Conservation (phyloP, 495 filamentous ascomycete genomes). For the Lophiostoma macrostomum region DNA sequence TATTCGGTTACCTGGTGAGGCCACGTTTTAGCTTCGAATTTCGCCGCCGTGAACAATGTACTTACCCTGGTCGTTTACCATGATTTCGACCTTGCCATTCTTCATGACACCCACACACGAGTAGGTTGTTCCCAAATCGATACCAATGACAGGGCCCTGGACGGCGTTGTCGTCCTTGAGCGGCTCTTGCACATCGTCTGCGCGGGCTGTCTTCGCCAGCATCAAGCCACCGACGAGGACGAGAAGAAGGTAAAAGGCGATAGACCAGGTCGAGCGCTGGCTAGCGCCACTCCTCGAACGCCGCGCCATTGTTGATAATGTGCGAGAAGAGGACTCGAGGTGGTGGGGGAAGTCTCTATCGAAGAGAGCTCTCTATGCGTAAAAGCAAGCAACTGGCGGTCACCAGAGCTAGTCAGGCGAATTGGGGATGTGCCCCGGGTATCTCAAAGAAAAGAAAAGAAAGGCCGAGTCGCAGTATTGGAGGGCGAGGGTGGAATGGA, state of each 20-base stretch:
- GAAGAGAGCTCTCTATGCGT: constrained; percentile 1
- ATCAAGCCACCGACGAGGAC: constrained; percentile 73
- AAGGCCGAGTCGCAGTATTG: constrained; percentile 1
- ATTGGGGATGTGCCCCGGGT: no score
- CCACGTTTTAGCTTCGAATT: constrained; percentile 58
- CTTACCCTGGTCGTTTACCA: constrained; percentile 38
- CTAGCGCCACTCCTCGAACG: constrained; percentile 31
- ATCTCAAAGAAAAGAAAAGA: constrained; percentile 20
- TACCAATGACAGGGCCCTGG: constrained; percentile 73
- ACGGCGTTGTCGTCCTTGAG: constrained; percentile 53
- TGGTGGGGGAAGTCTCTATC: constrained; percentile 9
- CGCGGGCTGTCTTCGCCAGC: constrained; percentile 67
- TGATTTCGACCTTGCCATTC: constrained; percentile 85
- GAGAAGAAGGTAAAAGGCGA: constrained; percentile 79
- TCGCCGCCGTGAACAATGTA: background rate
- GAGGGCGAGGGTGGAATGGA: constrained; percentile 4
- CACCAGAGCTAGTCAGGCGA: no score
- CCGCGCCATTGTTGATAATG: constrained; percentile 34
- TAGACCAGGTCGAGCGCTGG: constrained; percentile 58
- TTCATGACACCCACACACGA: constrained; percentile 99
- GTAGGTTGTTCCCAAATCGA: constrained; percentile 98
- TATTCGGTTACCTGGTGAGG: constrained; percentile 92
- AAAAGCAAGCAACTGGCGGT: constrained; percentile 3
- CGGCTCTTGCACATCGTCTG: constrained; percentile 65
- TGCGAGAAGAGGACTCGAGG: constrained; percentile 5